Conservation (phyloP, 176 grass and related monocot genomes). For the Phragmites australis region DNA sequence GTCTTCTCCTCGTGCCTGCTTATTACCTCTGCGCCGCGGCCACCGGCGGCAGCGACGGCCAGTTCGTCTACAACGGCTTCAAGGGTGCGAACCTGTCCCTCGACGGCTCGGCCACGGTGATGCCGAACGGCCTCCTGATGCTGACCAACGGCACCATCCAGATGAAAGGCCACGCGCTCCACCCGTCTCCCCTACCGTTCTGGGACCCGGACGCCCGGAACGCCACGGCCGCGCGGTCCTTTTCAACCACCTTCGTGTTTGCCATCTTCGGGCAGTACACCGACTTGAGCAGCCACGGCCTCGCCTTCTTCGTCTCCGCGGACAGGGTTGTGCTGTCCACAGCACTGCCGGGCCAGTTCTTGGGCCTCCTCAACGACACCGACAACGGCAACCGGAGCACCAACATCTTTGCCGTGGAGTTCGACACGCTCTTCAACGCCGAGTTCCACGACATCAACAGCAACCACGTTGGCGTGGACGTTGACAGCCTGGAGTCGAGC, state of each 20-base stretch:
- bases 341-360: conserved; percentile 45
- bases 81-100: conserved; percentile 31
- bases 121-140: conserved; percentile 41
- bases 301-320: conserved; percentile 44
- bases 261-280: conserved; percentile 38
- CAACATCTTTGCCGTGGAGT: conserved; percentile 56
- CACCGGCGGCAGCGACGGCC: not conserved
- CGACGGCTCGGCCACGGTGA: conserved; percentile 34
- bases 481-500: conserved; percentile 26
- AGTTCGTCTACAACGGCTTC: conserved; percentile 52
- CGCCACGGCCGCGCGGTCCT: conserved; percentile 36
- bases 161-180: conserved; percentile 49
- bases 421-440: conserved; percentile 53
- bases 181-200: conserved; percentile 37
- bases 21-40: not conserved
- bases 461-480: conserved; percentile 66
- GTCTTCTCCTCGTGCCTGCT: conserved; percentile 13
- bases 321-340: not conserved
- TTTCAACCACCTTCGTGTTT: conserved; percentile 63
- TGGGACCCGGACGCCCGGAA: not conserved
- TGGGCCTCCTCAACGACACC: conserved; percentile 47
- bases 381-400: conserved; percentile 10
- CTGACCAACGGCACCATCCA: conserved; percentile 42
- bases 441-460: conserved; percentile 45
- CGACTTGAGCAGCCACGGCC: conserved; percentile 43